Base-by-base conservation (phyloP, 306 rosid genomes). In the Carpinus fangiana region DNA sequence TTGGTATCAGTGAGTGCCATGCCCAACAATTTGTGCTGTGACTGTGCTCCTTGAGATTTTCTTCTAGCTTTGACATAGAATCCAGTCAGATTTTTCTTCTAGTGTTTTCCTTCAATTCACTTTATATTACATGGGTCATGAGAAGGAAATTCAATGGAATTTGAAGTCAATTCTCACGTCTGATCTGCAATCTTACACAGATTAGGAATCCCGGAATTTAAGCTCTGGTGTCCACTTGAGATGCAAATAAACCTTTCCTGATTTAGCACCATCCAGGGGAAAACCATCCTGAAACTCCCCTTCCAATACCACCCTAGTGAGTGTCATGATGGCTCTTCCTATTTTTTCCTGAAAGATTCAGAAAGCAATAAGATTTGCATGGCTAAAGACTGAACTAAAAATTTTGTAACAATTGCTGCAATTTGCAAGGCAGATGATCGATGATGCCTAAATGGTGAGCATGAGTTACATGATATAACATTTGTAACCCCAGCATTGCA, bases 201-300 rank as follows among this genome's bases (percentile, higher is more conserved):
- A 64, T 60, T 77, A 84, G 75, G 82, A 47, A 36, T 90, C 92
- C 62, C 93, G 79, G 26, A 54, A 76, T 68, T 75, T 90, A 65
- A 81, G 90, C 75, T 90, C 97, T 6, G 92, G 87, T 69, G 87
- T 74, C 98, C 98, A 95, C 81, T 72, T 91, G 28, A 95, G 76
- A 82, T 84, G 84, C 81, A 93, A 50, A 50, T 57, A 59, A 23
- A 95, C 56, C 75, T 67, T 83, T 80, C 98, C 98, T 8, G 98
- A 88, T 90, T 90, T 87, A 51, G 98, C 86, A 51, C 83, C 88
- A 11, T 91, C 92, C 18, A 92, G 60, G 21, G 77, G 78, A 78
- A 50, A 88, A 59, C 87, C 74, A 48, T 85, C 93, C 60, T 78
- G 87, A 76, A 81, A 82, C 82, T 95, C 98, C 57, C 96, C 93